Evolutionary conservation across 768 basidiomycete species (phyloP), one percentile per base, ranked within the genome.

Genomic region (Boletellus ananas): DNA sequence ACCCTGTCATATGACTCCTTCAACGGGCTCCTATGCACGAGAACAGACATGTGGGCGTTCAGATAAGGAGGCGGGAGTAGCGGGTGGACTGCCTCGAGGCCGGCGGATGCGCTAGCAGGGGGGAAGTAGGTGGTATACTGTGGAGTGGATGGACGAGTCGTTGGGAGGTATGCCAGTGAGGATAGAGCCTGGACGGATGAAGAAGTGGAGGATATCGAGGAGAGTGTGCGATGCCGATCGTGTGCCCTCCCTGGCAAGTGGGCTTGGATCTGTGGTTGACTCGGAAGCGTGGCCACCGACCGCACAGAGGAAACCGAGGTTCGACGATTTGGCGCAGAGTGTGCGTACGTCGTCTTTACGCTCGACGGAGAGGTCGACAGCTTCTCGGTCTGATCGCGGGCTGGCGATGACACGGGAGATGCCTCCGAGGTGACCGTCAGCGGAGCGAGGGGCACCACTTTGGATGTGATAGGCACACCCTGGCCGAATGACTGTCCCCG

Each of bases 41-140:
- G 70, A 41, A 87, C 78, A 17, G 85, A 85, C 64, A 89, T 71
- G 51, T 90, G 88, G 50, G 83, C 79, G 57, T 72, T 78, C 53
- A 87, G 65, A 61, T 88, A 89, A 36, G 87, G 86, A 3, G 79
- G 77, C 0, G 88, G 88, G 20, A 90, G 74, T 16, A 89, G 72
- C 0, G 85, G 79, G 61, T 90, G 88, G 9, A 85, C 79, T 21
- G 69, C 72, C 61, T 87, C 84, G 17, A 80, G 68, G 47, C 80
- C 73, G 20, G 70, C 70, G 42, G 76, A 73, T 16, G 79, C 74
- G 48, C 79, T 83, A n/a, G 70, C 66, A 1, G 80, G 76, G 9
- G 88, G 85, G 70, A 90, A 87, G 67, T 81, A 78, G 8, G 77
- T 70, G 6, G 80, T 74, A 44, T 80, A 65, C 49, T 79, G 80